Percentiles rank a stretch among this genome's conserved stretches.
Evolutionary conservation across 2,329 filamentous ascomycete genomes (phyloP).

Genomic region (Diaporthe sp.): DNA sequence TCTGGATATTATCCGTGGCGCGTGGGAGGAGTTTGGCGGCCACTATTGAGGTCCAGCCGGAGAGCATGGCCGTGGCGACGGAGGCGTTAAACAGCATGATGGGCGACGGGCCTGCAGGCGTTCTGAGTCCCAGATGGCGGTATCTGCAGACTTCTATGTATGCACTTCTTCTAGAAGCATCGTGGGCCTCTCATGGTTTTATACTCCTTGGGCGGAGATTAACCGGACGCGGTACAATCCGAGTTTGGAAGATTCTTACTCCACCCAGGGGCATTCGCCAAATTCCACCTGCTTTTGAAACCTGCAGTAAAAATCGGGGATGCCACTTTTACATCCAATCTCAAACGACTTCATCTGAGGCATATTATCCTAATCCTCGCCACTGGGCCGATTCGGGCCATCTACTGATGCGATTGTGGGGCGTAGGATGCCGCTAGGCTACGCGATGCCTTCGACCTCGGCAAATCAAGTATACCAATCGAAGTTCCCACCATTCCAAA

Average conservation of each 20-base stretch:
- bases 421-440: constrained; percentile 12
- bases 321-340: neutral
- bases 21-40: neutral
- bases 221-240: neutral
- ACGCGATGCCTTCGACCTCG: constrained; percentile 4
- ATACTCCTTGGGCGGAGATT: neutral
- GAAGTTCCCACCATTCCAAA: too few relatives aligned
- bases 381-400: constrained; percentile 11
- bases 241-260: constrained; percentile 15
- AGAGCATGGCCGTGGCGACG: constrained; percentile 10
- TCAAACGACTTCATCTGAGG: constrained; percentile 15
- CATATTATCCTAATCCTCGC: neutral
- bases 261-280: constrained; percentile 9
- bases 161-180: neutral
- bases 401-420: constrained; percentile 4
- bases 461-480: neutral
- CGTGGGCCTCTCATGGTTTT: neutral
- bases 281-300: constrained; percentile 13
- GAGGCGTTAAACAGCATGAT: neutral
- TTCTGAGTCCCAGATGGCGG: neutral
- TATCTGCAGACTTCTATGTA: neutral
- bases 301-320: constrained; percentile 16
- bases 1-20: neutral
- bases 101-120: neutral
- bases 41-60: neutral